These are phyloP conservation scores for Rehmannia glutinosa DNA, from an alignment of 257 asterid species.

Conservation along the genomic window DNA sequence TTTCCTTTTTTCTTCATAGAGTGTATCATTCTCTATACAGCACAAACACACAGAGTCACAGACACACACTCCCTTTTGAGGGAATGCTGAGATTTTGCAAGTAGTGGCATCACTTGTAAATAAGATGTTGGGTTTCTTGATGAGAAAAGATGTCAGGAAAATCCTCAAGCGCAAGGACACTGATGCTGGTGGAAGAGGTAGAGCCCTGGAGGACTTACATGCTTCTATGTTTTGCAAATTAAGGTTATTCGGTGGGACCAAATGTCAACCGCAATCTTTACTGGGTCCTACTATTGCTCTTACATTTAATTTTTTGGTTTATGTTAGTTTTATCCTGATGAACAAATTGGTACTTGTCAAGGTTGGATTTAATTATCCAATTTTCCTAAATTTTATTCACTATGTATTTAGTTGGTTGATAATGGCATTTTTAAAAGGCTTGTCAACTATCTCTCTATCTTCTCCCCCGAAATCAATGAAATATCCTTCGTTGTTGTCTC, in stretches of 20 bases:
- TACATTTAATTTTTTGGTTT: constrained; percentile 80
- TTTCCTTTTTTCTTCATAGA: constrained; percentile 14
- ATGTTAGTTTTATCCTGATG: constrained; percentile 87
- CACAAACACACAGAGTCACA: background rate
- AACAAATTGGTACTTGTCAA: constrained; percentile 94
- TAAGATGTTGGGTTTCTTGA: constrained; percentile 63
- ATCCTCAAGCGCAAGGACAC: constrained; percentile 95
- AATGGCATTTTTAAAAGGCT: constrained; percentile 73
- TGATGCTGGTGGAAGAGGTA: constrained; percentile 93
- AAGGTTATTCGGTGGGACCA: constrained; percentile 38
- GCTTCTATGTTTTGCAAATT: constrained; percentile 73
- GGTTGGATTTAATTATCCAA: constrained; percentile 87
- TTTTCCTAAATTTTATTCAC: constrained; percentile 87
- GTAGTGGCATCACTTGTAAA: too few species aligned
- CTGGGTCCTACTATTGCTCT: constrained; percentile 87
- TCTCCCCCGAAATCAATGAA: constrained; percentile 75
- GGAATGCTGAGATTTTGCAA: constrained; percentile 24
- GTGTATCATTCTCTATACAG: too few species aligned
- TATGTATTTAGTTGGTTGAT: constrained; percentile 83
- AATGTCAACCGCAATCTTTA: constrained; percentile 66
- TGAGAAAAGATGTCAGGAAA: constrained; percentile 72
- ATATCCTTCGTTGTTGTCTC: constrained; percentile 68
- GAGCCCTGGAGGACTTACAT: constrained; percentile 83
- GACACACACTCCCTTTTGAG: constrained; percentile 11
- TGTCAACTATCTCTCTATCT: constrained; percentile 76